phyloP scores from a whole-genome alignment of 176 grass and related monocot species.

The Aegilops longissima region DNA sequence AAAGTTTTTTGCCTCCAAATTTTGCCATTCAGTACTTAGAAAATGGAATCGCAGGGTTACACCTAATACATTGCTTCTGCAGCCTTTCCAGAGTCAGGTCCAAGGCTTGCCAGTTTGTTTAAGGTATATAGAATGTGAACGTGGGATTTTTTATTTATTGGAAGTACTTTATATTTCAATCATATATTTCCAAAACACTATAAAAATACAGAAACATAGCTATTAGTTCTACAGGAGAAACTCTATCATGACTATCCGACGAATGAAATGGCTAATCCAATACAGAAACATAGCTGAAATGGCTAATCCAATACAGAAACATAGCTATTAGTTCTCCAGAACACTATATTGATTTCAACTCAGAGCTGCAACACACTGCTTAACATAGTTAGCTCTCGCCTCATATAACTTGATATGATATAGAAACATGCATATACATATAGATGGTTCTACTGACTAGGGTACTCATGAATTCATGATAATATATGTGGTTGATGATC shows the following conservation, averaged over 20 bases:
- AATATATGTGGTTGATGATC: neutral
- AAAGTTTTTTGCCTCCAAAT: neutral
- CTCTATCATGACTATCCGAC: neutral
- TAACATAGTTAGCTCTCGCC: neutral
- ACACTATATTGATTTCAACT: neutral
- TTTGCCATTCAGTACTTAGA: neutral
- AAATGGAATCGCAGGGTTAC: neutral
- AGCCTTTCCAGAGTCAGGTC: neutral
- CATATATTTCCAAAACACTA: neutral
- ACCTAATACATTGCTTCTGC: neutral
- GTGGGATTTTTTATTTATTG: neutral
- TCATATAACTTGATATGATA: neutral
- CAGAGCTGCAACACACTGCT: neutral
- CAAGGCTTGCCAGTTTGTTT: neutral
- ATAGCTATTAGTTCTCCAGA: too few relatives aligned
- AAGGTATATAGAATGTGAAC: neutral
- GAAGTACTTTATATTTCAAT: neutral
- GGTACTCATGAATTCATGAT: neutral
- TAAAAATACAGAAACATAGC: neutral
- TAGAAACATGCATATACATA: neutral
- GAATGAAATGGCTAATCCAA: neutral
- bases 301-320: neutral
- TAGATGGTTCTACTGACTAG: neutral
- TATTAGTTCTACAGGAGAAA: neutral
- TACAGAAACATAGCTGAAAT: neutral